These are phyloP conservation scores for Hericium rajendrae DNA, from an alignment of 768 basidiomycete genomes.

Conservation along the genomic window DNA sequence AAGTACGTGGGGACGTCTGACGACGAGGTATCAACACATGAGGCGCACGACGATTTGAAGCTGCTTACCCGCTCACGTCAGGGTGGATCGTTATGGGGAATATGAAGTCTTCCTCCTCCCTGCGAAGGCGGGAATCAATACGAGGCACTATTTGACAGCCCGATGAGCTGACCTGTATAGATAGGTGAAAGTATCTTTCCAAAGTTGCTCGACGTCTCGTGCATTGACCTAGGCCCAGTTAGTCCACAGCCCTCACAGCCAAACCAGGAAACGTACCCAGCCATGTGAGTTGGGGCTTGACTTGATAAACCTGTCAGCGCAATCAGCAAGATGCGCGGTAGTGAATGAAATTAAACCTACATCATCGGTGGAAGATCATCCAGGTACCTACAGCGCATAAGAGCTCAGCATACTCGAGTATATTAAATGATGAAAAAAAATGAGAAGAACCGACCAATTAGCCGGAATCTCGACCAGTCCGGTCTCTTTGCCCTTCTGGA, in stretches of 20 bases:
- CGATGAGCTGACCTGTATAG: constrained; percentile 38
- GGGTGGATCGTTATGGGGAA: constrained; percentile 76
- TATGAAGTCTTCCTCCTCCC: constrained; percentile 56
- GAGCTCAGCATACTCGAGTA: neutral
- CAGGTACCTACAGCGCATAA: constrained; percentile 36
- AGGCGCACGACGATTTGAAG: neutral
- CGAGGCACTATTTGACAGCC: neutral
- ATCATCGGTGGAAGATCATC: constrained; percentile 73
- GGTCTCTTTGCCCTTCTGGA: constrained; percentile 52
- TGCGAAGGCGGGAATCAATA: constrained; percentile 13
- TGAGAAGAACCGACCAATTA: constrained; percentile 41
- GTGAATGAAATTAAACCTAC: constrained; percentile 24
- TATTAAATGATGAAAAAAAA: neutral
- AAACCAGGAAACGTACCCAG: constrained; percentile 33
- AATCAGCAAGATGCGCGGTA: constrained; percentile 1
- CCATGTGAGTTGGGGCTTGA: constrained; percentile 60
- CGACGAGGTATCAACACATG: neutral
- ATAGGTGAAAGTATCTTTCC: constrained; percentile 70
- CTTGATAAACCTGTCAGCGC: constrained; percentile 52
- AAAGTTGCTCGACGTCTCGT: constrained; percentile 57
- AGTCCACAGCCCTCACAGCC: neutral
- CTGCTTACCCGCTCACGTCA: constrained; percentile 55
- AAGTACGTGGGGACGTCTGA: constrained; percentile 57
- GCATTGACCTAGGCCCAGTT: constrained; percentile 41
- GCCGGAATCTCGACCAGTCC: constrained; percentile 57